Conservation (phyloP, 352 stramenopile genomes). For the Globisporangium paroecandrum region DNA sequence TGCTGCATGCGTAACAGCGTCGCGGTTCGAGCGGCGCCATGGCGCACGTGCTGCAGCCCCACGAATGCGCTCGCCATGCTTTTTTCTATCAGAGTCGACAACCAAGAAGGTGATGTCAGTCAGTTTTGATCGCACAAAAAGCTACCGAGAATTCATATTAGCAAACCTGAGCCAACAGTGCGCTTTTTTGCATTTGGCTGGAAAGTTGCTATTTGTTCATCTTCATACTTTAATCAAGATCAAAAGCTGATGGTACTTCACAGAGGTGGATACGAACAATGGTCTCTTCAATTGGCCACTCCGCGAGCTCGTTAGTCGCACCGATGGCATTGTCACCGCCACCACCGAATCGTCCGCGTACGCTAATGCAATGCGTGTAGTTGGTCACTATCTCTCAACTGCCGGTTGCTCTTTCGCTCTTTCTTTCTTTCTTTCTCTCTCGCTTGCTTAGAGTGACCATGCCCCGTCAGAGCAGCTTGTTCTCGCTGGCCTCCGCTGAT, state of each 20-base stretch:
- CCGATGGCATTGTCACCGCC: background rate
- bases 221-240: background rate
- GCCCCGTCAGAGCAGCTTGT: conserved; percentile 4
- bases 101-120: background rate
- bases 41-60: conserved; percentile 9
- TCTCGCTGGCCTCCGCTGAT: background rate
- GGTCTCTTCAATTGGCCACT: background rate
- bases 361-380: background rate
- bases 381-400: background rate
- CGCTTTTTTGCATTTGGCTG: background rate
- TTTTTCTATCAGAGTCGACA: background rate
- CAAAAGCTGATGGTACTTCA: background rate
- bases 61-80: conserved; percentile 11
- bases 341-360: background rate
- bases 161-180: background rate
- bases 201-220: background rate
- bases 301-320: background rate
- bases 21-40: background rate
- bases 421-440: background rate
- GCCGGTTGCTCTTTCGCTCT: background rate
- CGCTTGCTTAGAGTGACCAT: background rate
- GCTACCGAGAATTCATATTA: background rate
- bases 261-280: background rate
- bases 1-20: background rate
- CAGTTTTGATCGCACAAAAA: background rate